Conservation (phyloP, 2,329 filamentous ascomycete species). For the Calonectria pseudoturangicola region DNA sequence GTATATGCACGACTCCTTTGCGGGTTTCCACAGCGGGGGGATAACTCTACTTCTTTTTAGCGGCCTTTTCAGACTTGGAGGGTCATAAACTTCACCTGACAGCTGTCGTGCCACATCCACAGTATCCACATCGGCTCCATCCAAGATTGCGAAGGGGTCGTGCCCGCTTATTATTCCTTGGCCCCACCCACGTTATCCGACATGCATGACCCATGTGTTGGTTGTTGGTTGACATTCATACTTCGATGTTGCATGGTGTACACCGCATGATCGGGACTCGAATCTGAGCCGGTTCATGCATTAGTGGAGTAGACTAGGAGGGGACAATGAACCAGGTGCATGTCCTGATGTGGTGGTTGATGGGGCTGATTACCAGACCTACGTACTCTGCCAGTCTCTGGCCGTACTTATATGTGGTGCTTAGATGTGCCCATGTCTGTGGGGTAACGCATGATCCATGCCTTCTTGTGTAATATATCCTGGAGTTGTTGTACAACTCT, state of each 20-base stretch:
- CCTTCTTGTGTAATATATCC: slow-evolving; percentile 2
- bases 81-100: too few relatives aligned
- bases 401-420: not conserved
- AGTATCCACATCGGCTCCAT: too few relatives aligned
- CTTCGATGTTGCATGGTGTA: slow-evolving; percentile 6
- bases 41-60: too few relatives aligned
- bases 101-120: too few relatives aligned
- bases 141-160: not conserved
- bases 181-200: not conserved
- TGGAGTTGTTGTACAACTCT: slow-evolving; percentile 8
- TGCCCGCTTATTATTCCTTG: not conserved
- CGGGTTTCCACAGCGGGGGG: too few relatives aligned
- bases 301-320: slow-evolving; percentile 3
- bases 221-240: not conserved
- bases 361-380: slow-evolving; percentile 10
- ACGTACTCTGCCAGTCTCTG: slow-evolving; percentile 2
- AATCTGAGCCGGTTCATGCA: slow-evolving; percentile 7
- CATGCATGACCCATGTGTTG: not conserved
- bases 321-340: not conserved
- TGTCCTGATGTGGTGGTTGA: slow-evolving; percentile 2
- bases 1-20: too few relatives aligned
- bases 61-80: too few relatives aligned
- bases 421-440: slow-evolving; percentile 14
- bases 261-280: not conserved
- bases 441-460: not conserved